These are phyloP conservation scores for Asclepias syriaca DNA, from an alignment of 257 asterid species.

Conservation along the genomic window DNA sequence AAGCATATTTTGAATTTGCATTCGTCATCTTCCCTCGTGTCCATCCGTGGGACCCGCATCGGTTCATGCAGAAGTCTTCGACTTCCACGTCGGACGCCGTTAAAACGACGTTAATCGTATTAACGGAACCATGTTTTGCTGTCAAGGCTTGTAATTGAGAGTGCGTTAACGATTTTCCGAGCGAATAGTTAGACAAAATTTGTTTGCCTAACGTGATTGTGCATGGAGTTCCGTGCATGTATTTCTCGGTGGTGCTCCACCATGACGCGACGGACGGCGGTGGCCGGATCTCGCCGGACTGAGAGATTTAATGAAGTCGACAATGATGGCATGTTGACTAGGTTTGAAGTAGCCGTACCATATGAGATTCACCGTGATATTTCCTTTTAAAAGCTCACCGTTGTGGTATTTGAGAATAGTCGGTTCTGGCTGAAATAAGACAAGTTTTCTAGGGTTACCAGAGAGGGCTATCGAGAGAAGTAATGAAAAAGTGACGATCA, in stretches of 20 bases:
- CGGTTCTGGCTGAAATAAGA: slow-evolving; percentile 25
- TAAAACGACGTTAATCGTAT: slow-evolving; percentile 31
- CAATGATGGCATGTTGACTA: slow-evolving; percentile 20
- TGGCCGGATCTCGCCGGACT: background rate
- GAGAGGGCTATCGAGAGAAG: slow-evolving; percentile 9
- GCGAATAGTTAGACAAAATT: slow-evolving; percentile 18
- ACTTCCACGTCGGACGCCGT: slow-evolving; percentile 38
- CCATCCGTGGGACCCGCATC: slow-evolving; percentile 49
- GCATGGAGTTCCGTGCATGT: slow-evolving; percentile 23
- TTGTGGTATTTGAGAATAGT: slow-evolving; percentile 29
- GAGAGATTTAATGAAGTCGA: slow-evolving; percentile 22
- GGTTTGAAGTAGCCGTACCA: slow-evolving; percentile 32
- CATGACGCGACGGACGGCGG: slow-evolving; percentile 26
- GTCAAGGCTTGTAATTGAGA: slow-evolving; percentile 28
- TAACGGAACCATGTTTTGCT: slow-evolving; percentile 9
- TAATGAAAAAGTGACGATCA: slow-evolving; percentile 6
- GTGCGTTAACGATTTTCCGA: slow-evolving; percentile 30
- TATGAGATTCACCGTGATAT: slow-evolving; percentile 30
- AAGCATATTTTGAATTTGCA: slow-evolving; percentile 21
- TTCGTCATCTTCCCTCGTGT: slow-evolving; percentile 3
- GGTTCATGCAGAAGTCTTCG: slow-evolving; percentile 41
- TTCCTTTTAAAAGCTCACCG: slow-evolving; percentile 35
- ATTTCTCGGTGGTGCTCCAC: slow-evolving; percentile 43
- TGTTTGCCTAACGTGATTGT: slow-evolving; percentile 23
- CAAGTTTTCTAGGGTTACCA: slow-evolving; percentile 30